phyloP scores from a whole-genome alignment of 257 asterid genomes.

The Galeopsis tetrahit region DNA sequence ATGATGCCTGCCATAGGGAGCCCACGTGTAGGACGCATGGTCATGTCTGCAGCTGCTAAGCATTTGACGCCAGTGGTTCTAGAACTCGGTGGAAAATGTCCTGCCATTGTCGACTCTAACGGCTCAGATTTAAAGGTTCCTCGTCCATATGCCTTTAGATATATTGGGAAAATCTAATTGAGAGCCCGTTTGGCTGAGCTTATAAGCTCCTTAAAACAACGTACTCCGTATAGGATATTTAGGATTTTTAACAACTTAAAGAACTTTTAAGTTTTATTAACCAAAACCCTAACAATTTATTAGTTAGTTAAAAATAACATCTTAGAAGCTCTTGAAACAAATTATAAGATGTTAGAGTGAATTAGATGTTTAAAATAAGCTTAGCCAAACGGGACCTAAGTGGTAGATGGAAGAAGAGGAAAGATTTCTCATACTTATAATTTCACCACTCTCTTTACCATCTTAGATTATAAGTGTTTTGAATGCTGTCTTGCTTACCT shows the following conservation, averaged over 20 bases:
- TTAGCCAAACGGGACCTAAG: not conserved
- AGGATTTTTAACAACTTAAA: too few species aligned
- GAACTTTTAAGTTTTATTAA: too few species aligned
- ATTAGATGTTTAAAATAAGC: too few species aligned
- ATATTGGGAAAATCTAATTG: constrained; percentile 2
- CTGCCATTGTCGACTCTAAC: constrained; percentile 72
- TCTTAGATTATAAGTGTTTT: not conserved
- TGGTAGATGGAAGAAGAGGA: constrained; percentile 5
- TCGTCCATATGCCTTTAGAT: constrained; percentile 2
- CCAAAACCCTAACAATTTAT: too few species aligned
- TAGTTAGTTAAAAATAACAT: too few species aligned
- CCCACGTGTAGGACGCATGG: constrained; percentile 67
- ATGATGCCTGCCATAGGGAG: constrained; percentile 58
- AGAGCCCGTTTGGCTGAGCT: too few species aligned
- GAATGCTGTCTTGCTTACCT: constrained; percentile 19
- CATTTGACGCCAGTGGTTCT: constrained; percentile 94
- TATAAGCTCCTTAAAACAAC: too few species aligned
- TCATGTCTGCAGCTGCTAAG: constrained; percentile 94
- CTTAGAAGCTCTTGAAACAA: too few species aligned
- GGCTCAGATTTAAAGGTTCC: constrained; percentile 68
- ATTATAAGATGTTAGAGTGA: too few species aligned
- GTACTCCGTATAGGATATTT: too few species aligned
- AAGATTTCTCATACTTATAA: not conserved
- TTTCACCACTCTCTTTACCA: not conserved
- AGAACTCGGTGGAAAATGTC: constrained; percentile 96